Evolutionary conservation across 177 flowering plant genomes (phyloP), one percentile per base, ranked within the genome.

Genomic region (Vitis hybrid): DNA sequence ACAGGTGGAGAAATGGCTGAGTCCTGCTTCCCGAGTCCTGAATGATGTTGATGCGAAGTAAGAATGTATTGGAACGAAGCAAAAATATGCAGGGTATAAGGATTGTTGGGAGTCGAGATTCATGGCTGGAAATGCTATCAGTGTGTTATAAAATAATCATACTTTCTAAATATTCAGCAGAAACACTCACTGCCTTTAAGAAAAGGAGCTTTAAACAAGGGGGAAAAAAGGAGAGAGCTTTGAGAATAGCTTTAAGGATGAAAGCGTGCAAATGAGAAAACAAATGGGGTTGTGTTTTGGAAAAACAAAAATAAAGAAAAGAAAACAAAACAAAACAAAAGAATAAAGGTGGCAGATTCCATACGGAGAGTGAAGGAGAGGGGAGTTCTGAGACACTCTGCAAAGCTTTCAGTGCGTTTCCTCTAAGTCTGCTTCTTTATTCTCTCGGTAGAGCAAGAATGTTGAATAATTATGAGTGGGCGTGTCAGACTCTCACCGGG

Each of bases 391-490:
- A 39, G 45, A 39, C 45, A 5, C 7, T 18, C 56, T 58, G 71
- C 65, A 51, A 72, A 29, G 52, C 76, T 73, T 73, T 70, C 76
- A 66, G 74, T 77, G 74, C 68, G 69, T 57, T 63, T 49, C 65
- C 45, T 39, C 45, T 39, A 5, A 39, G 1, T 39, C 45, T 39
- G 45, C 45, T 7, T 39, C 45, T 39, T 39, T 39, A 39, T 39
- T 39, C 45, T 39, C 45, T 45, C 12, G 10, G 26, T 19, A 50
- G 26, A 26, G 22, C 29, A 31, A 34, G 59, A 31, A 55, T 55
- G 18, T 16, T 57, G 60, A 9, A 18, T 8, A 57, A 18, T 18
- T 18, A 12, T 10, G 34, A 22, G 50, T 34, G 50, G n/a, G 3
- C 20, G 7, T 19, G 56, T 50, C 63, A 29, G 61, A 11, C 39